phyloP scores from a whole-genome alignment of 129 eudicot genomes.

The Calendula officinalis region DNA sequence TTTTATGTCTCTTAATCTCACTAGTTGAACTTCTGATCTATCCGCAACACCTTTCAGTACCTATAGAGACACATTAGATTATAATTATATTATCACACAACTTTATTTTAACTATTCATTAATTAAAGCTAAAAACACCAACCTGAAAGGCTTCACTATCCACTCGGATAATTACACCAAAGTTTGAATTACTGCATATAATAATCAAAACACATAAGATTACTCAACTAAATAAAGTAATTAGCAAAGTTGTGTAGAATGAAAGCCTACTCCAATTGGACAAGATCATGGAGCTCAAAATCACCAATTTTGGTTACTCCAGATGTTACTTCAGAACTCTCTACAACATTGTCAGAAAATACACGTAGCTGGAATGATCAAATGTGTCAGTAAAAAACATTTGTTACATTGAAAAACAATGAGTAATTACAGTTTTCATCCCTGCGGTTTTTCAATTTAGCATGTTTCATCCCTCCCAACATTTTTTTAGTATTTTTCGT shows the following conservation, averaged over 20 bases:
- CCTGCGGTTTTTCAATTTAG: too few species aligned
- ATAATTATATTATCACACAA: not conserved
- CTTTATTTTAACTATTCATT: not conserved
- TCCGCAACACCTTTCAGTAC: slow-evolving; percentile 88
- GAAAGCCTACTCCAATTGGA: slow-evolving; percentile 67
- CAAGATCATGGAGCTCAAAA: slow-evolving; percentile 93
- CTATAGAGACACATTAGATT: slow-evolving; percentile 32
- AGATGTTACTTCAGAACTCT: slow-evolving; percentile 92
- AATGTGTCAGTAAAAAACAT: not conserved
- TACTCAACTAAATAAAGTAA: slow-evolving; percentile 12
- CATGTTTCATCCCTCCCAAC: too few species aligned
- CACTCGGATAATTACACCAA: slow-evolving; percentile 89
- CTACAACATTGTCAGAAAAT: slow-evolving; percentile 87
- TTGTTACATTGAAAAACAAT: too few species aligned
- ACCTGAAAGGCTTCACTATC: slow-evolving; percentile 98
- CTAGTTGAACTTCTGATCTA: slow-evolving; percentile 79
- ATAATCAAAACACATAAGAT: slow-evolving; percentile 11
- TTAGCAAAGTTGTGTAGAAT: not conserved
- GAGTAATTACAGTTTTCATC: too few species aligned
- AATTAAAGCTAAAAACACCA: slow-evolving; percentile 10
- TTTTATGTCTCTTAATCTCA: slow-evolving; percentile 81
- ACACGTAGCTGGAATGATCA: slow-evolving; percentile 60
- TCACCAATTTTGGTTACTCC: slow-evolving; percentile 82
- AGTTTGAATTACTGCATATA: slow-evolving; percentile 68
- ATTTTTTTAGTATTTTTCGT: too few species aligned